These are phyloP conservation scores for Apiotrichum mycotoxinovorans DNA, from an alignment of 1,284 basidiomycete species.

Conservation along the genomic window DNA sequence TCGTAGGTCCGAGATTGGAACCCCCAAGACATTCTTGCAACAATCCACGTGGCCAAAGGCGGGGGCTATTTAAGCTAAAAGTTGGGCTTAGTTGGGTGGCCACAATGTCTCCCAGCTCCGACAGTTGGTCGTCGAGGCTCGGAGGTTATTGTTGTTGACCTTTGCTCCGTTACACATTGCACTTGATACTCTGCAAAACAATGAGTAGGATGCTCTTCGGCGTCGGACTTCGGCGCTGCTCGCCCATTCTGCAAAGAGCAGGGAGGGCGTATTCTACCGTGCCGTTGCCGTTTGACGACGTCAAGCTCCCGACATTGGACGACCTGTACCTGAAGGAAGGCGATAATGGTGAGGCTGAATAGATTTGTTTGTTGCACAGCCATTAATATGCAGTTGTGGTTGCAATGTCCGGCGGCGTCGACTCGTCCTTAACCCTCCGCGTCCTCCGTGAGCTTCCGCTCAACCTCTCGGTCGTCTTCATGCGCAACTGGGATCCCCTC, in stretches of 20 bases:
- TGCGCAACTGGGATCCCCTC: conserved; percentile 82
- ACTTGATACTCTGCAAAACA: too few species aligned
- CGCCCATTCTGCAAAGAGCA: not conserved
- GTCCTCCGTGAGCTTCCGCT: conserved; percentile 72
- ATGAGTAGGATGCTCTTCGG: not conserved
- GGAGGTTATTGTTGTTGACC: too few species aligned
- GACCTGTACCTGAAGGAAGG: conserved; percentile 51
- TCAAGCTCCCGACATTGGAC: conserved; percentile 23
- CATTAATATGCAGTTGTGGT: conserved; percentile 63
- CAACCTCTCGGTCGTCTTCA: conserved; percentile 81
- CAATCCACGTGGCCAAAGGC: too few species aligned
- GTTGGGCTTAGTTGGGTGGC: too few species aligned
- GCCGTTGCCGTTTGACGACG: not conserved
- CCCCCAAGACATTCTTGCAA: too few species aligned
- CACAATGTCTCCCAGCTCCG: too few species aligned
- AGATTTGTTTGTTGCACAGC: not conserved
- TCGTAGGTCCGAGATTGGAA: too few species aligned
- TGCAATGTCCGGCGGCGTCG: conserved; percentile 94
- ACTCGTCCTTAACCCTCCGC: conserved; percentile 79
- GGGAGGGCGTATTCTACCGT: not conserved
- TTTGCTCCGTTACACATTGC: too few species aligned
- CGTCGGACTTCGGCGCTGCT: not conserved
- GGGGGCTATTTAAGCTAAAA: too few species aligned
- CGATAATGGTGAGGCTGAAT: conserved; percentile 55
- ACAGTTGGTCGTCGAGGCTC: too few species aligned